Conservation (phyloP, 2,329 filamentous ascomycete genomes). For the Tolypocladium amazonense region DNA sequence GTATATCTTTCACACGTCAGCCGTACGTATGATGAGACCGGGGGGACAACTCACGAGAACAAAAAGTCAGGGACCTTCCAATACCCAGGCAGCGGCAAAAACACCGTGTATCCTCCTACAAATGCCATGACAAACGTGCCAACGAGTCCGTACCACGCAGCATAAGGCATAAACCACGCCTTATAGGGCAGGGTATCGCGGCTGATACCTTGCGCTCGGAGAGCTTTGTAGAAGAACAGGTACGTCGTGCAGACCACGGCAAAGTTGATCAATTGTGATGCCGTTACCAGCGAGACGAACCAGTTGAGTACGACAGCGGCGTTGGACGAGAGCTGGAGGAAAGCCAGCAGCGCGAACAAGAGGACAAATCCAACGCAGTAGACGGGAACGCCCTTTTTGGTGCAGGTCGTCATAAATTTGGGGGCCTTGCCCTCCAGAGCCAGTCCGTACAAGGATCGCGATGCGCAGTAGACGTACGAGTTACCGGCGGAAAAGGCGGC, state of each 20-base stretch:
- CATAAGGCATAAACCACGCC: constrained; percentile 58
- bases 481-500: constrained; percentile 59
- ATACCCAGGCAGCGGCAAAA: constrained; percentile 45
- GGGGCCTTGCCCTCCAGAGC: constrained; percentile 60
- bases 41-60: constrained; percentile 44
- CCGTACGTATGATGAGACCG: background rate
- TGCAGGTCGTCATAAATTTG: constrained; percentile 48
- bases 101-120: constrained; percentile 67
- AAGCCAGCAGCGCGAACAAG: constrained; percentile 58
- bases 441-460: constrained; percentile 56
- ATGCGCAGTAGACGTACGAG: constrained; percentile 54
- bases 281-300: constrained; percentile 60
- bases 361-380: constrained; percentile 61
- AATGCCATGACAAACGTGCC: constrained; percentile 62
- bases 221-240: constrained; percentile 59
- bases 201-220: constrained; percentile 57
- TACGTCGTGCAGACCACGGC: constrained; percentile 60
- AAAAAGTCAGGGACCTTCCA: constrained; percentile 64
- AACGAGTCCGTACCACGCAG: constrained; percentile 54
- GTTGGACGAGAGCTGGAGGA: constrained; percentile 58
- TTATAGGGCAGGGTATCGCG: constrained; percentile 60
- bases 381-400: constrained; percentile 56
- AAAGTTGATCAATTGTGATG: constrained; percentile 67
- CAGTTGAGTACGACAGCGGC: constrained; percentile 59
- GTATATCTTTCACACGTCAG: constrained; percentile 39